A percentile compares a stretch with the other conserved stretches of the same genome.
Conservation (phyloP, 139 green algal genomes). For the Eudorina sp. region DNA sequence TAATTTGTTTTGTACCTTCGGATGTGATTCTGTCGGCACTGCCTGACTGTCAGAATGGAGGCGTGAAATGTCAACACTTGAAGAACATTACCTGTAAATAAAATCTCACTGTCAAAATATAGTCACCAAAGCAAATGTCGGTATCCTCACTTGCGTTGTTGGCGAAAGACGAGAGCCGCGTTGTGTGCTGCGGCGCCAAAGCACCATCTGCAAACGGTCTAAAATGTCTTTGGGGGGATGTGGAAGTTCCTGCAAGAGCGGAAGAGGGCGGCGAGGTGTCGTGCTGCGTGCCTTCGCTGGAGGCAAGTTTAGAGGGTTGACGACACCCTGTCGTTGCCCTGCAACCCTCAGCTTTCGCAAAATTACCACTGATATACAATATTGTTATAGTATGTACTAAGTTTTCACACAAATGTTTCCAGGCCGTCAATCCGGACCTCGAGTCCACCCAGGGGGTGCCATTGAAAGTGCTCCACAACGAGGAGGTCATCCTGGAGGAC, state of each 20-base stretch:
- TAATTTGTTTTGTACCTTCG: too few relatives aligned
- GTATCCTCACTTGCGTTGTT: background rate
- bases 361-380: background rate
- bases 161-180: background rate
- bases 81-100: too few relatives aligned
- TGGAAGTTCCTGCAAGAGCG: conserved; percentile 23
- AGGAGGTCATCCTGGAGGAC: conserved; percentile 2
- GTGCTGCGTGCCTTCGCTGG: conserved; percentile 29
- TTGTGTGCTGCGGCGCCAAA: conserved; percentile 21
- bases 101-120: too few relatives aligned
- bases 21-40: too few relatives aligned
- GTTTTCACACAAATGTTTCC: background rate
- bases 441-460: conserved; percentile 10
- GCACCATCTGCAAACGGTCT: background rate
- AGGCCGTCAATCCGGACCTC: conserved; percentile 8
- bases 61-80: too few relatives aligned
- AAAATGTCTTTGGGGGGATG: conserved; percentile 19
- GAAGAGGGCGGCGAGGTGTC: conserved; percentile 29
- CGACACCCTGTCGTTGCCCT: background rate
- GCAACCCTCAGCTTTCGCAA: too few relatives aligned
- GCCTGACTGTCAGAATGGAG: too few relatives aligned
- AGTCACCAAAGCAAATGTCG: background rate
- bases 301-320: background rate
- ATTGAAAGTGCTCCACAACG: conserved; percentile 16
- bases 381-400: background rate